Percentiles rank a stretch among this genome's conserved stretches.
Conservation (phyloP, 2,329 filamentous ascomycete species). For the Aaosphaeria pasadenensis region DNA sequence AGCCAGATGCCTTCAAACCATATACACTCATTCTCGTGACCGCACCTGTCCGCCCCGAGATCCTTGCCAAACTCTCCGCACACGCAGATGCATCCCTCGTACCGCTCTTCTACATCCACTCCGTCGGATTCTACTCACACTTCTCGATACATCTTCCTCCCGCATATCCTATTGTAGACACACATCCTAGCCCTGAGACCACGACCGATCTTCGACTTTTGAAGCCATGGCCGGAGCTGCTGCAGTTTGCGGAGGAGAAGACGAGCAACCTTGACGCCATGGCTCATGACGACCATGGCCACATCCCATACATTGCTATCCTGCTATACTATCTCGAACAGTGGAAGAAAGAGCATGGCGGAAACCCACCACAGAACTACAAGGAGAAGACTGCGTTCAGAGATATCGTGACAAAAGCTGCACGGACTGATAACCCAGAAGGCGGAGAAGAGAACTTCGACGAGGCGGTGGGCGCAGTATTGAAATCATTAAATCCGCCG, state of each 20-base stretch:
- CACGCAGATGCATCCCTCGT: constrained; percentile 58
- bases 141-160: constrained; percentile 76
- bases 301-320: constrained; percentile 82
- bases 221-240: constrained; percentile 80
- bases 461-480: constrained; percentile 80
- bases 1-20: constrained; percentile 40
- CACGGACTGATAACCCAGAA: constrained; percentile 71
- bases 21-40: constrained; percentile 62
- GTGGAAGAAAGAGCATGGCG: constrained; percentile 73
- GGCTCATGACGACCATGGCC: constrained; percentile 79
- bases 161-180: constrained; percentile 91
- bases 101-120: constrained; percentile 80
- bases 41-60: constrained; percentile 54
- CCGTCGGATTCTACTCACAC: constrained; percentile 86
- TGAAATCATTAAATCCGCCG: constrained; percentile 76
- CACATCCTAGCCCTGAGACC: constrained; percentile 84
- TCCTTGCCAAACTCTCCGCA: constrained; percentile 49
- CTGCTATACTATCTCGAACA: constrained; percentile 76
- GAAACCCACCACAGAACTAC: constrained; percentile 68
- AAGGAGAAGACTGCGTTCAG: constrained; percentile 85
- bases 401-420: constrained; percentile 62
- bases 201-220: constrained; percentile 82
- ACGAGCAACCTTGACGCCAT: constrained; percentile 67
- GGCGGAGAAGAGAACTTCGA: constrained; percentile 97
- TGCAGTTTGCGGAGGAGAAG: constrained; percentile 63